A percentile compares a stretch with the other conserved stretches of the same genome.
Conservation (phyloP, 345 rosid genomes). For the Diplotaxis tenuifolia region DNA sequence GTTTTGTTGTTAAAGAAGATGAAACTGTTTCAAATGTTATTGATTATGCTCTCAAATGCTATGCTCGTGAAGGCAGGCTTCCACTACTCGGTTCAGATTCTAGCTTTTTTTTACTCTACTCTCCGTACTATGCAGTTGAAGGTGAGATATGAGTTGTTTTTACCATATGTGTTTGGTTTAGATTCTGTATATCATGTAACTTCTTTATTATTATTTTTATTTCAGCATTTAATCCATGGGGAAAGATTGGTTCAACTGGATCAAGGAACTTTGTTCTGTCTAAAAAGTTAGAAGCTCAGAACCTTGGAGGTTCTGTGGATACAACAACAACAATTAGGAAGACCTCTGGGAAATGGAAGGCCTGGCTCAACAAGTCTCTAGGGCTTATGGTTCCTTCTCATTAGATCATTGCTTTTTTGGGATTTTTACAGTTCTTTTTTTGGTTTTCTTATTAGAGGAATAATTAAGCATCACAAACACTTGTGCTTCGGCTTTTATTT, state of each 20-base stretch:
- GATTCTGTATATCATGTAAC: background rate
- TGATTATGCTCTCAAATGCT: slow-evolving; percentile 65
- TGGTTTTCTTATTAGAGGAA: background rate
- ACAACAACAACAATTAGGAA: slow-evolving; percentile 25
- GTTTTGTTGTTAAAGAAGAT: slow-evolving; percentile 78
- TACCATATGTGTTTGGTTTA: background rate
- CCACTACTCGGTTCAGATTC: slow-evolving; percentile 78
- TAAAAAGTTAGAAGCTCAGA: slow-evolving; percentile 53
- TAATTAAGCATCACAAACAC: slow-evolving; percentile 1
- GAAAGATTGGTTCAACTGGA: slow-evolving; percentile 69
- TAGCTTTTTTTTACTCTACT: slow-evolving; percentile 68
- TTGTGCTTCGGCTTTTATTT: background rate
- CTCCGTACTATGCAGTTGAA: slow-evolving; percentile 51
- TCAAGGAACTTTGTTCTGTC: slow-evolving; percentile 70
- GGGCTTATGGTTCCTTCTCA: slow-evolving; percentile 68
- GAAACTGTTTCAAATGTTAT: slow-evolving; percentile 69
- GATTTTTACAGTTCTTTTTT: background rate
- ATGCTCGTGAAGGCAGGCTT: slow-evolving; percentile 86
- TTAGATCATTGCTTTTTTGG: slow-evolving; percentile 19
- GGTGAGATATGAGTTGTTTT: slow-evolving; percentile 10
- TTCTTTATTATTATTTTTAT: background rate
- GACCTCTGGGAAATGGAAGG: background rate
- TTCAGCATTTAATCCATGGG: slow-evolving; percentile 71
- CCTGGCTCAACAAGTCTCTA: slow-evolving; percentile 79
- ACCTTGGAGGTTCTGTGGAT: slow-evolving; percentile 23